Conservation (phyloP, 768 basidiomycete genomes). For the Xanthoconium purpureum region DNA sequence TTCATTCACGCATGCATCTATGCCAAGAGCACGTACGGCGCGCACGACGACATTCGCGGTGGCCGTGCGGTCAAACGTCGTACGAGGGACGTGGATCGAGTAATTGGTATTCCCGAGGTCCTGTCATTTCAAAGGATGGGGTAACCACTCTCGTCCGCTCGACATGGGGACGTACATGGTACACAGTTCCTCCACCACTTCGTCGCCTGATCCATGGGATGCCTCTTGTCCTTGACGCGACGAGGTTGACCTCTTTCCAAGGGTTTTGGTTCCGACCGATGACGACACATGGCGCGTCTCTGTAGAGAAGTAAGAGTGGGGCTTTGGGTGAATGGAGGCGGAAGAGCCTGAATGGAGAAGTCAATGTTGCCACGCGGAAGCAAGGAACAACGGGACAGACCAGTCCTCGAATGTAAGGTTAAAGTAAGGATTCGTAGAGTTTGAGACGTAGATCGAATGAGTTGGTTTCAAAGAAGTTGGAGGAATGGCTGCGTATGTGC, state of each 20-base stretch:
- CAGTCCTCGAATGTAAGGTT: conserved; percentile 91
- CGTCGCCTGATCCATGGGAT: conserved; percentile 81
- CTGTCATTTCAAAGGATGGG: conserved; percentile 39
- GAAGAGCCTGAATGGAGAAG: conserved; percentile 58
- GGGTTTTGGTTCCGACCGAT: conserved; percentile 97
- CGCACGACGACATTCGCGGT: conserved; percentile 76
- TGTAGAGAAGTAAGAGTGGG: conserved; percentile 83
- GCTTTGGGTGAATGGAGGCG: conserved; percentile 62
- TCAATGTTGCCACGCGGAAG: conserved; percentile 28
- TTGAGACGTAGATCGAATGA: conserved; percentile 68
- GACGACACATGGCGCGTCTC: conserved; percentile 84
- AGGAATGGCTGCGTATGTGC: conserved; percentile 13
- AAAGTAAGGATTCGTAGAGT: conserved; percentile 79
- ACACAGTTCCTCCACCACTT: conserved; percentile 95
- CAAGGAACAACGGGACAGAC: conserved; percentile 39
- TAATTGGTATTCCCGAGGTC: conserved; percentile 98
- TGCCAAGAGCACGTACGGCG: conserved; percentile 72
- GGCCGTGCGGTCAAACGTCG: conserved; percentile 71
- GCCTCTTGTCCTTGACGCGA: conserved; percentile 44
- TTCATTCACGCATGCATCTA: conserved; percentile 80
- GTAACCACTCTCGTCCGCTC: neutral
- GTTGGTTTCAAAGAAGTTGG: conserved; percentile 31
- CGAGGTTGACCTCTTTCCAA: conserved; percentile 93
- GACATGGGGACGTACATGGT: conserved; percentile 63
- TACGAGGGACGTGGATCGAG: conserved; percentile 85